Conservation (phyloP, 2,329 filamentous ascomycete species). For the Colletotrichum orbiculare region DNA sequence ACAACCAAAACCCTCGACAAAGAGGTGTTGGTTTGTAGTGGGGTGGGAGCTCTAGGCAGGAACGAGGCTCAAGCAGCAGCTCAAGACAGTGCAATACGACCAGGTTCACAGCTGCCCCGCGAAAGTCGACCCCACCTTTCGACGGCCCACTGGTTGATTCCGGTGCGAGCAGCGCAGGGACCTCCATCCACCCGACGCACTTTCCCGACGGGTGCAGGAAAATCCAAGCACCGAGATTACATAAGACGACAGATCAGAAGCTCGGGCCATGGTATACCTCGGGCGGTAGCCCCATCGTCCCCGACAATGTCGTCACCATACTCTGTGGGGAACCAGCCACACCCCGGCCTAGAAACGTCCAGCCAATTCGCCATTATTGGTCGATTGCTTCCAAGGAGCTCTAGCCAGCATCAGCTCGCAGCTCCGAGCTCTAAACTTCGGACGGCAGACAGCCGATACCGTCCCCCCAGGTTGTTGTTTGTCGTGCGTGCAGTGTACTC, state of each 20-base stretch:
- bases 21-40: constrained; percentile 30
- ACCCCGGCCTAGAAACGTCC: constrained; percentile 28
- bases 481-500: neutral
- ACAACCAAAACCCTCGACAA: constrained; percentile 29
- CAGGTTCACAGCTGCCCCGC: constrained; percentile 31
- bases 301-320: constrained; percentile 31
- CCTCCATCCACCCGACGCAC: neutral
- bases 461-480: constrained; percentile 16
- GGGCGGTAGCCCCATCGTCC: constrained; percentile 5
- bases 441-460: constrained; percentile 27
- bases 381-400: constrained; percentile 5
- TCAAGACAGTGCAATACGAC: neutral
- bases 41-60: constrained; percentile 34
- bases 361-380: constrained; percentile 23
- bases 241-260: neutral
- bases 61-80: constrained; percentile 6
- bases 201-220: neutral
- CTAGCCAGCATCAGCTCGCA: constrained; percentile 23
- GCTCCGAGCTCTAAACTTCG: constrained; percentile 36
- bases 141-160: constrained; percentile 16
- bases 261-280: neutral
- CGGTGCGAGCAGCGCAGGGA: neutral
- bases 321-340: constrained; percentile 27
- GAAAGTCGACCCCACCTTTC: constrained; percentile 30
- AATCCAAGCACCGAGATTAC: constrained; percentile 19